A percentile compares a stretch with the other conserved stretches of the same genome.
These are phyloP conservation scores for Vitis hybrid DNA, from an alignment of 177 flowering plant species.

Conservation along the genomic window DNA sequence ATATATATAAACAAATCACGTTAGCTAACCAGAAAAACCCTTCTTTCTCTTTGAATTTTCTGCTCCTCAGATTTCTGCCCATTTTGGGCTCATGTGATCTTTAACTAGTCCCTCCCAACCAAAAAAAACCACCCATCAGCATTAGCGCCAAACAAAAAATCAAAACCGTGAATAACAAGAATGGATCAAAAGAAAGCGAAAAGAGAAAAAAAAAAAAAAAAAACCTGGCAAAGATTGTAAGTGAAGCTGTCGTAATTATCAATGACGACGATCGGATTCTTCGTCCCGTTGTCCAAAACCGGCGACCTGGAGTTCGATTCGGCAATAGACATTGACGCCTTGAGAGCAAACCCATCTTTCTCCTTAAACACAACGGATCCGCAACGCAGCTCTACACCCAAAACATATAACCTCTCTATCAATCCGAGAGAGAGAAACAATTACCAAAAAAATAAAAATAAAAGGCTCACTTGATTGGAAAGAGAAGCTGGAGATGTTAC, in stretches of 20 bases:
- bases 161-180: no score
- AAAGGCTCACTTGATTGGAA: background rate
- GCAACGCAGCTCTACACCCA: conserved; percentile 23
- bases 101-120: no score
- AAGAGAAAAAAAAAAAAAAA: background rate
- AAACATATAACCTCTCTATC: background rate
- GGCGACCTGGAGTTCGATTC: conserved; percentile 21
- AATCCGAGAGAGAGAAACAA: background rate
- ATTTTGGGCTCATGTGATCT: no score
- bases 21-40: no score
- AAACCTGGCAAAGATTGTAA: conserved; percentile 94
- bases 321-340: conserved; percentile 20
- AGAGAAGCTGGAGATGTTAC: background rate
- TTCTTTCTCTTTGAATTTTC: no score
- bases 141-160: no score
- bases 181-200: background rate
- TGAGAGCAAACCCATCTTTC: conserved; percentile 12
- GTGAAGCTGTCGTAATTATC: conserved; percentile 98
- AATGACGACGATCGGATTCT: conserved; percentile 71
- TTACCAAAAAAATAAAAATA: background rate
- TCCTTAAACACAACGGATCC: conserved; percentile 3
- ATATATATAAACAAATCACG: no score
- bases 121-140: no score
- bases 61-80: no score
- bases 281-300: conserved; percentile 18